Evolutionary conservation across 1,284 basidiomycete species (phyloP).

Genomic region (Gymnopus androsaceus): DNA sequence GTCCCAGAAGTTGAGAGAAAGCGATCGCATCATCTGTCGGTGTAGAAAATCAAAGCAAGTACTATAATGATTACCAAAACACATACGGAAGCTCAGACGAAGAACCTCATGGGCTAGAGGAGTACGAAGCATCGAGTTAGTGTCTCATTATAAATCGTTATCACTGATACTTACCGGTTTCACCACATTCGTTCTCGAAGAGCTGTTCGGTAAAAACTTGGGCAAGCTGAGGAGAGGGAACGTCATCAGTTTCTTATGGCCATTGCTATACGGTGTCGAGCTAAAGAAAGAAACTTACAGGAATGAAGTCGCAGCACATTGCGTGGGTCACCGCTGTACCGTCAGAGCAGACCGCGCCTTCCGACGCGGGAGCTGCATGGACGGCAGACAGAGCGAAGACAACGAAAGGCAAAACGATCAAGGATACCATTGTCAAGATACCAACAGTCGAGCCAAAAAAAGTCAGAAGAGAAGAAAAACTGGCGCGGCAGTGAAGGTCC

Average conservation of each 20-base stretch:
- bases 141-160: not conserved
- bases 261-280: too few relatives aligned
- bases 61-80: not conserved
- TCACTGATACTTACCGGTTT: not conserved
- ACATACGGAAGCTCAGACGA: slow-evolving; percentile 17
- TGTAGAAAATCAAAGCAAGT: too few relatives aligned
- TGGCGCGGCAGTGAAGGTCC: too few relatives aligned
- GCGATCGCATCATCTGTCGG: slow-evolving; percentile 8
- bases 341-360: slow-evolving; percentile 1
- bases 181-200: slow-evolving; percentile 8
- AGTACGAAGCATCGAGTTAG: not conserved
- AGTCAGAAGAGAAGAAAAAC: not conserved
- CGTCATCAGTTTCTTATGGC: not conserved
- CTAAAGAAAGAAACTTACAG: not conserved
- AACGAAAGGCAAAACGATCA: not conserved
- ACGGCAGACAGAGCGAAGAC: not conserved
- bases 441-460: not conserved
- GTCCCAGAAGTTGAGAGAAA: slow-evolving; percentile 6
- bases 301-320: slow-evolving; percentile 7
- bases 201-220: slow-evolving; percentile 2
- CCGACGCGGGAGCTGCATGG: not conserved
- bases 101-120: slow-evolving; percentile 14
- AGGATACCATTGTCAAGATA: not conserved
- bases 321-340: not conserved
- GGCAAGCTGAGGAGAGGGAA: not conserved